phyloP scores from a whole-genome alignment of 108 stramenopile genomes.

The Nannochloropsis salina region DNA sequence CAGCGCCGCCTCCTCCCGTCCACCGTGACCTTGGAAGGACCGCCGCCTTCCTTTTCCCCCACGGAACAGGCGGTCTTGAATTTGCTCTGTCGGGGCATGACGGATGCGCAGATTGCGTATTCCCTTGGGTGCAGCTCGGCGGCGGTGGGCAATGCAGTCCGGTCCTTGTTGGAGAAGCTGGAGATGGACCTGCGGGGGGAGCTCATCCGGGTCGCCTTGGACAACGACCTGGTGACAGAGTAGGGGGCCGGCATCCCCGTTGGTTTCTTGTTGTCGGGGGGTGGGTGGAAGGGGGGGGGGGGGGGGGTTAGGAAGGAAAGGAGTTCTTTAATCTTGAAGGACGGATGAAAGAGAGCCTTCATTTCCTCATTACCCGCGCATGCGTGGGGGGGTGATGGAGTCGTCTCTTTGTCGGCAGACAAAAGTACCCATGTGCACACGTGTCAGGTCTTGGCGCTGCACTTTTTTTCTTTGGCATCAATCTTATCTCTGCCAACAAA shows the following conservation, averaged over 20 bases:
- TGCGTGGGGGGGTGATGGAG: no score
- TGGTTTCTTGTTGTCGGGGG: background rate
- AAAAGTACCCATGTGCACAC: no score
- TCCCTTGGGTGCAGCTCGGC: background rate
- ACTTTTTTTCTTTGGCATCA: no score
- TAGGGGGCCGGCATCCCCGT: background rate
- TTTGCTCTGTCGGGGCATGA: background rate
- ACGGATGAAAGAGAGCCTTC: no score
- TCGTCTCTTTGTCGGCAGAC: no score
- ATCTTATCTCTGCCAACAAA: no score
- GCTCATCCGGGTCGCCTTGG: background rate
- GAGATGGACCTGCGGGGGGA: background rate
- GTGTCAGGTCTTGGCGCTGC: no score
- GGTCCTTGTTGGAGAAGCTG: background rate
- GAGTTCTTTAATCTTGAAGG: background rate
- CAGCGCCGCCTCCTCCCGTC: background rate
- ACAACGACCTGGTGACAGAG: background rate
- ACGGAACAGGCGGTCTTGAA: slow-evolving; percentile 9
- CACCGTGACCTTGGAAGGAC: background rate
- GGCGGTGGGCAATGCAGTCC: background rate
- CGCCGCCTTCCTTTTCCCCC: background rate
- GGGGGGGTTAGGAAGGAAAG: background rate
- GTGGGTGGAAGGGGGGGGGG: background rate
- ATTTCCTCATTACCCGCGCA: no score
- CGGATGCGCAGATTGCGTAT: background rate